A percentile compares a stretch with the other conserved stretches of the same genome.
phyloP scores from a whole-genome alignment of 2,329 filamentous ascomycete genomes.

The Monilinia laxa region DNA sequence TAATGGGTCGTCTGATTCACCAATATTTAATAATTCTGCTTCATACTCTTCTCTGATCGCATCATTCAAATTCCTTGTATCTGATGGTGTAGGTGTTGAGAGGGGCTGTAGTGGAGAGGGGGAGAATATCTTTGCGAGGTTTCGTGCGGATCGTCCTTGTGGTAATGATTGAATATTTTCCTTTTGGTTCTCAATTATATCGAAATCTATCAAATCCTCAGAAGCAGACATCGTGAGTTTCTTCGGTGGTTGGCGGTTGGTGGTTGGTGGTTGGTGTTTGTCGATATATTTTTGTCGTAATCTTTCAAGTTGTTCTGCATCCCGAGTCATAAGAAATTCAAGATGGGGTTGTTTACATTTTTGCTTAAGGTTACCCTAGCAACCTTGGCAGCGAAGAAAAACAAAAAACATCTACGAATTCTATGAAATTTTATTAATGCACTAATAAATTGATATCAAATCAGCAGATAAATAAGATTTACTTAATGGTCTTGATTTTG shows the following conservation, averaged over 20 bases:
- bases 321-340: neutral
- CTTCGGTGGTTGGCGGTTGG: neutral
- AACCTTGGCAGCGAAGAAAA: neutral
- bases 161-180: slow-evolving; percentile 96
- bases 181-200: slow-evolving; percentile 93
- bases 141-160: slow-evolving; percentile 82
- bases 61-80: slow-evolving; percentile 76
- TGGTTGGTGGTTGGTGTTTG: neutral
- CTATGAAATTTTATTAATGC: too few relatives aligned
- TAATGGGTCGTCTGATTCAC: slow-evolving; percentile 90
- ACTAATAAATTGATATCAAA: too few relatives aligned
- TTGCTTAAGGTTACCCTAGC: slow-evolving; percentile 2
- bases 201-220: slow-evolving; percentile 68
- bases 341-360: slow-evolving; percentile 15
- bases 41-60: slow-evolving; percentile 82
- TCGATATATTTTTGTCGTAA: neutral
- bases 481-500: too few relatives aligned
- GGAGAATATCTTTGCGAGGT: slow-evolving; percentile 80
- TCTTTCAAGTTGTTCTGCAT: neutral
- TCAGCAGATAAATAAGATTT: too few relatives aligned
- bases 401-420: neutral
- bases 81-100: slow-evolving; percentile 64
- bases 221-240: slow-evolving; percentile 46
- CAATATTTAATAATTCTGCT: slow-evolving; percentile 71
- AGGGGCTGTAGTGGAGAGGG: slow-evolving; percentile 59